Evolutionary conservation across 441 rosid species (phyloP).

Genomic region (Geranium incanum): DNA sequence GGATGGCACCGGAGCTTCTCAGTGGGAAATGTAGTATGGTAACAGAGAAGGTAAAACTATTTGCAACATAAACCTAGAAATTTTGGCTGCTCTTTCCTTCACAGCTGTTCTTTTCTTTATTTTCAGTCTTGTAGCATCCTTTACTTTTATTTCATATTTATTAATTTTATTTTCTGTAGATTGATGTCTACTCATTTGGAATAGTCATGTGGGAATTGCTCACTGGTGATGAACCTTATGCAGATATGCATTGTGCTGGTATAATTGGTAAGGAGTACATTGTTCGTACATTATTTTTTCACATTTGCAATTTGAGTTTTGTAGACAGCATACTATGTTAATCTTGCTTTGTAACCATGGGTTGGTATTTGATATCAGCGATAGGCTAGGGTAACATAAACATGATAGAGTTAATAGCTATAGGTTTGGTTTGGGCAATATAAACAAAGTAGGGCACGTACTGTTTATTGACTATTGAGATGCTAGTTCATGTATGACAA

Average conservation of each 20-base stretch:
- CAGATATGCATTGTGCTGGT: slow-evolving; percentile 86
- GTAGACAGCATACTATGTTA: not conserved
- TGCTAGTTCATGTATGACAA: too few relatives aligned
- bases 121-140: not conserved
- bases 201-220: slow-evolving; percentile 98
- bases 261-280: slow-evolving; percentile 61
- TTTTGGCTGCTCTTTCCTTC: not conserved
- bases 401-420: too few relatives aligned
- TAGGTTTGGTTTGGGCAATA: too few relatives aligned
- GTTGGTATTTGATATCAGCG: too few relatives aligned
- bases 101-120: too few relatives aligned
- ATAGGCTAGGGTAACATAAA: too few relatives aligned
- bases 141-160: slow-evolving; percentile 10
- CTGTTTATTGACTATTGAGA: too few relatives aligned
- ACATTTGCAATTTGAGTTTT: not conserved
- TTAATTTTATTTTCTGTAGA: slow-evolving; percentile 34
- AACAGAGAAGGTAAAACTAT: slow-evolving; percentile 66
- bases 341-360: too few relatives aligned
- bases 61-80: not conserved
- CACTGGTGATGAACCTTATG: slow-evolving; percentile 91
- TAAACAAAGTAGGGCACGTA: too few relatives aligned
- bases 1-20: slow-evolving; percentile 99
- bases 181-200: slow-evolving; percentile 96
- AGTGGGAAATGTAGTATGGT: slow-evolving; percentile 97
- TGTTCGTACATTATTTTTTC: slow-evolving; percentile 3